Evolutionary conservation across 2,329 filamentous ascomycete species (phyloP), one percentile per base, ranked within the genome.

Genomic region (Penicillium aurantiogriseum): DNA sequence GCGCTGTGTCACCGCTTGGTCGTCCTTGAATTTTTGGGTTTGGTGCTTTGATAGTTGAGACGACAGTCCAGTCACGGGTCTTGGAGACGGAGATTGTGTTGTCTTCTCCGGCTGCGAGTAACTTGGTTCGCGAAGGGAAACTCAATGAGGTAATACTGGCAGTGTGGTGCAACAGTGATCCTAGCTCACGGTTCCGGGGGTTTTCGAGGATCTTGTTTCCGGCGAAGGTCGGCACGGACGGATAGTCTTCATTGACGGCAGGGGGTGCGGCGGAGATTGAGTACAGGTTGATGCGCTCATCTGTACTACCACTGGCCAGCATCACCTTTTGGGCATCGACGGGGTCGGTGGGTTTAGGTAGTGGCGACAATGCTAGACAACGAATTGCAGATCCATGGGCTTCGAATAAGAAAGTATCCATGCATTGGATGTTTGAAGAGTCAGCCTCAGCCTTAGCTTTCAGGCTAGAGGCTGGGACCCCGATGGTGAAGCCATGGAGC

Each of bases 281-380:
- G 81, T 96, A 99, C 54, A 99, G 83, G 72, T 99, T 97, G 78
- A 99, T 90, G 61, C 91, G 87, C 77, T 97, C 92, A 76, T 99
- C 94, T 25, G 91, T 95, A 74, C 90, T 89, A 65, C 94, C 94
- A 10, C 90, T 96, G 13, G 94, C 94, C 48, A 99, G 85, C 65
- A 94, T 88, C 49, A 96, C 84, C 72, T 94, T 96, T 71, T 91
- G 88, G n/a, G 87, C 63, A 81, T 85, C 13, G 79, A 81, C 56
- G 79, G 72, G 69, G 58, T 75, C 71, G 39, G 70, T 68, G 52
- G 58, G 38, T 21, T 82, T 83, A 13, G 90, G 90, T 0, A 89
- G 81, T 3, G 89, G 88, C 9, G 93, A 97, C 60, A 97, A 77
- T 25, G 92, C 91, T 35, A 99, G 82, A 71, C 91, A 95, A 67